Base-by-base conservation (phyloP, 2,329 filamentous ascomycete genomes). In the Colletotrichum agaves region DNA sequence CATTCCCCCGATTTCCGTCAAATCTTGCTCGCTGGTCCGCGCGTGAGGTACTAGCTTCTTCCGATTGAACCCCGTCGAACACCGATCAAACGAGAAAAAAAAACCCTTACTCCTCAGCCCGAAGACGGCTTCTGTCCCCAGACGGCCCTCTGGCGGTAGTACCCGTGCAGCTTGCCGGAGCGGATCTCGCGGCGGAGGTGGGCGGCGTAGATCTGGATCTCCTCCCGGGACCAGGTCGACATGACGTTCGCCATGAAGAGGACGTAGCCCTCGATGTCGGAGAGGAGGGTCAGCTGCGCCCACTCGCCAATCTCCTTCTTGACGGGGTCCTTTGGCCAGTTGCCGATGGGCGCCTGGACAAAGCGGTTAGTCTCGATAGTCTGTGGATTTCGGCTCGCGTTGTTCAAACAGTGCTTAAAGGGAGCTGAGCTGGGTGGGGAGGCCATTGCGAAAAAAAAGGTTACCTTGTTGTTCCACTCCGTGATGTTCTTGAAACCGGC, bases 241-340 rank as follows among this genome's bases (percentile, higher is more conserved):
- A 79, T 76, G 56, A 80, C 74, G 15, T 79, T 74, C 0, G 73
- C 74, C 58, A 81, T 76, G 39, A 75, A 79, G 10, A 77, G 73
- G 2, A 75, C 71, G 17, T 73, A 72, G 13, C 77, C 78, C 63
- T 79, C 76, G 19, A 77, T 70, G 13, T 77, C 77, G 39, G 76
- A 74, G 23, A 76, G 74, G 3, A 78, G 71, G 4, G 76, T 74
- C 15, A 75, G 41, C 35, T 75, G 72, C 3, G 73, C 73, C 56
- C 75, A 79, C 43, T 75, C 71, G 0, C 81, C 81, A 13, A 82
- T 76, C 66, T 80, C 76, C 60, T 77, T 77, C 7, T 73, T 70
- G 11, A 73, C 73, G 0, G 74, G 69, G 17, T 81, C 78, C 56
- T 77, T 79, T 1, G 82, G 74, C 83, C 83, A 85, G 6, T 72